phyloP scores from a whole-genome alignment of 805 yeast genomes.

The Candida ficus region DNA sequence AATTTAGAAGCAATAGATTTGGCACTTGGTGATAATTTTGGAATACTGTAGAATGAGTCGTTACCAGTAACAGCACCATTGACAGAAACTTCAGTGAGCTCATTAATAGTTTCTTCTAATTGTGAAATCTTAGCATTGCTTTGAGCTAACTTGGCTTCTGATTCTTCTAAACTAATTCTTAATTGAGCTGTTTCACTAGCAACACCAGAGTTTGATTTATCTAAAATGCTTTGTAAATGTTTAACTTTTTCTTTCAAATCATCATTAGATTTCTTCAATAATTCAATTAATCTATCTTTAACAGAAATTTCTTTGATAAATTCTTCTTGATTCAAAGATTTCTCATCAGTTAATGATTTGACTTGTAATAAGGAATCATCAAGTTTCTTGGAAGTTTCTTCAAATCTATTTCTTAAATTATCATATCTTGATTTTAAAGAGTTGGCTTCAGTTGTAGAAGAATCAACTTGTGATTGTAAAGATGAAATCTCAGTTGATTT shows the following conservation, averaged over 20 bases:
- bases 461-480: constrained; percentile 27
- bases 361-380: constrained; percentile 41
- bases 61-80: constrained; percentile 9
- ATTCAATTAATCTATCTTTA: constrained; percentile 55
- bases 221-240: constrained; percentile 43
- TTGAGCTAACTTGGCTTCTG: constrained; percentile 41
- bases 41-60: constrained; percentile 19
- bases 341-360: constrained; percentile 41
- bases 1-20: constrained; percentile 43
- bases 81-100: constrained; percentile 26
- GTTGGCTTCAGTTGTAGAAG: constrained; percentile 26
- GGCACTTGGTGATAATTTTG: constrained; percentile 51
- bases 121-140: constrained; percentile 39
- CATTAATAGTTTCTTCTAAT: constrained; percentile 41
- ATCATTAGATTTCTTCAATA: constrained; percentile 48
- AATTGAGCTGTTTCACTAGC: constrained; percentile 57
- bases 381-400: constrained; percentile 32
- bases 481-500: constrained; percentile 23
- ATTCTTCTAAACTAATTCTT: constrained; percentile 50
- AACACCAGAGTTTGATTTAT: constrained; percentile 16
- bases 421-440: constrained; percentile 25
- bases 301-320: constrained; percentile 52
- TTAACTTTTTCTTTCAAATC: constrained; percentile 48
- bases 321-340: constrained; percentile 39
- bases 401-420: constrained; percentile 30